Evolutionary conservation across 176 grass and related monocot species (phyloP).

Genomic region (Bolboschoenus planiculmis): DNA sequence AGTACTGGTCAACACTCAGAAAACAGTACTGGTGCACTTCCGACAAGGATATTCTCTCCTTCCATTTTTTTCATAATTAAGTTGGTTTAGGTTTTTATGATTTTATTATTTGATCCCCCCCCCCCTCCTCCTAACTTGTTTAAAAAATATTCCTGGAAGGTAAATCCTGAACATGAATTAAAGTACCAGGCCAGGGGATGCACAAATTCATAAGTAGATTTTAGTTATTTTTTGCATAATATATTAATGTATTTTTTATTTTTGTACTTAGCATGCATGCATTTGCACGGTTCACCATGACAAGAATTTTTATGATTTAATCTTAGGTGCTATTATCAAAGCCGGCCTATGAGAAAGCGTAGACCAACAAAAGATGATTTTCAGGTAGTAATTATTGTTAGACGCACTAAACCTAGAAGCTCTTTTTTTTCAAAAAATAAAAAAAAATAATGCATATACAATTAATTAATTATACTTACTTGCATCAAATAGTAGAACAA

Average conservation of each 20-base stretch:
- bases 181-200: not conserved
- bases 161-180: not conserved
- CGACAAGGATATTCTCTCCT: not conserved
- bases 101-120: not conserved
- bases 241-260: not conserved
- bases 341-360: not conserved
- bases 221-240: not conserved
- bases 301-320: slow-evolving; percentile 3
- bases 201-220: slow-evolving; percentile 8
- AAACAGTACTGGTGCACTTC: not conserved
- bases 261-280: slow-evolving; percentile 20
- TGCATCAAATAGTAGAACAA: slow-evolving; percentile 89
- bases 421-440: not conserved
- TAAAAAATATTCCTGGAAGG: not conserved
- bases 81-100: not conserved
- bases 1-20: slow-evolving; percentile 4
- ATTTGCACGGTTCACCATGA: slow-evolving; percentile 6
- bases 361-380: slow-evolving; percentile 16
- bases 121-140: no score
- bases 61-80: not conserved
- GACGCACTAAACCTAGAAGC: not conserved
- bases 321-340: slow-evolving; percentile 6
- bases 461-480: slow-evolving; percentile 58
- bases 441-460: not conserved
- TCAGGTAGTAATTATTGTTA: not conserved